Base-by-base conservation (phyloP, 495 filamentous ascomycete genomes). In the Podospora sp. region DNA sequence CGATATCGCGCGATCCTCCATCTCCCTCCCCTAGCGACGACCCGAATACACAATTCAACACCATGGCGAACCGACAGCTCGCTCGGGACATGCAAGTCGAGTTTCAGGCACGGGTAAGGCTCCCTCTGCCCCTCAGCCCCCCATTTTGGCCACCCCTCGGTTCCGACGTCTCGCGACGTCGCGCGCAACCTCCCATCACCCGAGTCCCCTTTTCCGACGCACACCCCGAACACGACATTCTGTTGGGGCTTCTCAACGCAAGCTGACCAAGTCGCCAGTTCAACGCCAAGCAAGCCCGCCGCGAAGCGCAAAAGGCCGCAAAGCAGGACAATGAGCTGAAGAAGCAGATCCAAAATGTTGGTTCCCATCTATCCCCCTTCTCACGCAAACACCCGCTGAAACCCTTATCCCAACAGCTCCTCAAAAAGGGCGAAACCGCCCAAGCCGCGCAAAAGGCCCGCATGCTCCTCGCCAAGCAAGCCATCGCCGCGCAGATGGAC, bases 371-470 rank as follows among this genome's bases (percentile, higher is more conserved):
- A n/a, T n/a, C n/a, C 64, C 60, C 58, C 58, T 61, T 52, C 70
- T 60, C 62, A 27, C 16, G 14, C 40, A 56, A 18, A 22, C 35
- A 63, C 63, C 29, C 25, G 11, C 21, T 50, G 26, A n/a, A n/a
- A 68, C 22, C 20, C 20, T 29, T 14, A 9, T 24, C 53, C 63
- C 83, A 82, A 84, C 86, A 80, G 81, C 86, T 82, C 81, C 90
- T 83, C 77, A 86, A 83, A 72, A 84, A 84, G 60, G 82, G 82
- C 75, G 91, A 94, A 72, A 93, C 92, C 63, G 90, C 89, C 25
- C 90, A 90, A 72, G 89, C 93, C 75, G 92, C 93, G 76, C 90
- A 93, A 75, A 93, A 93, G 75, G 90, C 91, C 51, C 91, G 82
- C 78, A 79, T 84, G 76, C 78, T 84, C 53, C 80, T 84, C 36